A percentile compares a stretch with the other conserved stretches of the same genome.
Conservation (phyloP, 2,329 filamentous ascomycete genomes). For the Ascochyta viciae-villosae region DNA sequence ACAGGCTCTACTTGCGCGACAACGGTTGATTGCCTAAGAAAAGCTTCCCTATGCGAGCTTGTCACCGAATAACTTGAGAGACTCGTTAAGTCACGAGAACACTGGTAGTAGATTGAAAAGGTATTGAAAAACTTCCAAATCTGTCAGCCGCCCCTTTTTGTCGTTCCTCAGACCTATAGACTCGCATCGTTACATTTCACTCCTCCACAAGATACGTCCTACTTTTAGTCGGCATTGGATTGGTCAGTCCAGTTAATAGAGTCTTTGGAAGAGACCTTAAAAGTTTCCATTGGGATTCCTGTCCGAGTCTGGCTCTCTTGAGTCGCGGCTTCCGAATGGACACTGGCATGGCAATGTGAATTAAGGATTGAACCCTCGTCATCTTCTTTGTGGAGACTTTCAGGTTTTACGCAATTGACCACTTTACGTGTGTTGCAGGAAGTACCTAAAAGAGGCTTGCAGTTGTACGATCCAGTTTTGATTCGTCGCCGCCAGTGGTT, state of each 20-base stretch:
- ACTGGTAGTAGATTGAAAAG: too few species aligned
- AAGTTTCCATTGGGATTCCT: neutral
- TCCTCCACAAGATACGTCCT: too few species aligned
- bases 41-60: too few species aligned
- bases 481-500: neutral
- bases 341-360: neutral
- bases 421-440: neutral
- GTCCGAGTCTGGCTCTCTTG: neutral
- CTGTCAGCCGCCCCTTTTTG: too few species aligned
- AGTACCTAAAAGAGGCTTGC: neutral
- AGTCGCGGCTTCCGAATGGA: neutral
- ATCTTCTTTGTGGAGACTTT: neutral
- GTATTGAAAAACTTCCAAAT: too few species aligned
- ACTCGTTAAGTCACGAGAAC: too few species aligned
- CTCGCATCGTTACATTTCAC: too few species aligned
- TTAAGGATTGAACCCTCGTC: neutral
- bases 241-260: neutral
- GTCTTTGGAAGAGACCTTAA: neutral
- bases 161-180: too few species aligned
- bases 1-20: too few species aligned
- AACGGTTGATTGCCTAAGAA: too few species aligned
- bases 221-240: too few species aligned
- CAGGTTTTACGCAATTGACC: neutral
- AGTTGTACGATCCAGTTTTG: neutral
- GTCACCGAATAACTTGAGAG: too few species aligned